phyloP scores from a whole-genome alignment of 2,329 filamentous ascomycete genomes.

The Beauveria pseudobassiana region DNA sequence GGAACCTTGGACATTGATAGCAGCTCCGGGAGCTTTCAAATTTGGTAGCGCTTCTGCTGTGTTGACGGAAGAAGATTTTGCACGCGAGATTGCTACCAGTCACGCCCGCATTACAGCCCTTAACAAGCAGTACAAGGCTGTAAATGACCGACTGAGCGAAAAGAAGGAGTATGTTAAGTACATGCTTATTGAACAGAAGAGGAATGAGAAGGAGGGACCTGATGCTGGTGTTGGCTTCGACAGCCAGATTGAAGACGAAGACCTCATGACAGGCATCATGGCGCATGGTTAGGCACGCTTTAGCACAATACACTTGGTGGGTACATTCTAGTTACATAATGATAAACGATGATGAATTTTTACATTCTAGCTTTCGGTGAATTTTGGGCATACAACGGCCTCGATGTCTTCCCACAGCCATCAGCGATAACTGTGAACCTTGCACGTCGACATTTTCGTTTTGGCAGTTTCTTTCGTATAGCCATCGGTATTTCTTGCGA shows the following conservation, averaged over 20 bases:
- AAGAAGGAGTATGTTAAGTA: conserved; percentile 49
- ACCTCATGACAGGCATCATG: conserved; percentile 46
- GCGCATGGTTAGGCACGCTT: conserved; percentile 12
- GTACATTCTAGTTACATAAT: not conserved
- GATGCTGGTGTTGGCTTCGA: conserved; percentile 34
- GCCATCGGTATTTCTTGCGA: not conserved
- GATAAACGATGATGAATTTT: not conserved
- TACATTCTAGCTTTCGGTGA: not conserved
- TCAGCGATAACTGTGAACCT: too few species aligned
- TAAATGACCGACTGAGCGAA: conserved; percentile 46
- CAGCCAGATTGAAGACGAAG: conserved; percentile 49
- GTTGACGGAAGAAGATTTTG: conserved; percentile 44
- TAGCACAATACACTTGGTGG: not conserved
- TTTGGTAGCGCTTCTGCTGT: conserved; percentile 38
- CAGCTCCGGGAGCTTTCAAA: conserved; percentile 33
- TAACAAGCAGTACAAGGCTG: conserved; percentile 40
- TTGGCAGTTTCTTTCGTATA: not conserved
- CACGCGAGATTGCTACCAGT: conserved; percentile 35
- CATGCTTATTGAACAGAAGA: conserved; percentile 38
- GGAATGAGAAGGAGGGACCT: conserved; percentile 35
- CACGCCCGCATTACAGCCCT: conserved; percentile 37
- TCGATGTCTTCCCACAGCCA: too few species aligned
- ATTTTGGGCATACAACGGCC: too few species aligned
- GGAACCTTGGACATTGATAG: conserved; percentile 43
- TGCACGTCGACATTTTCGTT: too few species aligned